Conservation (phyloP, 2,329 filamentous ascomycete genomes). For the Cytospora schulzeri region DNA sequence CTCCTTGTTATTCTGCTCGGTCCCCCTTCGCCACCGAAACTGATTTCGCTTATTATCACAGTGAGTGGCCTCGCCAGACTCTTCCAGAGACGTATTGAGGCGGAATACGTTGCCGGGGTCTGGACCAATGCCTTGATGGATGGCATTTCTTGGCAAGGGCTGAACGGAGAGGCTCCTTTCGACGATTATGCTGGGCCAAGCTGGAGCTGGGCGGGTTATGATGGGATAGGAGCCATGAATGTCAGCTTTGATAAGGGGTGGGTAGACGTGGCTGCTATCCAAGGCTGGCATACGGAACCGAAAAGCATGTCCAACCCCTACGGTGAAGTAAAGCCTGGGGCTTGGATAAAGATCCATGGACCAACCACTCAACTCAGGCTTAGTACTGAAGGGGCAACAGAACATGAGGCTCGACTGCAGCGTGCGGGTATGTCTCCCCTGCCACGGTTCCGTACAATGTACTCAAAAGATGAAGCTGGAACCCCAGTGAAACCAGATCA, state of each 20-base stretch:
- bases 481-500: neutral
- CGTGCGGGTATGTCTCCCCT: neutral
- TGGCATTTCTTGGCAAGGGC: slow-evolving; percentile 27
- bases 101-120: slow-evolving; percentile 28
- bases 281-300: slow-evolving; percentile 26
- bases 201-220: slow-evolving; percentile 31
- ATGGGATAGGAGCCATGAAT: slow-evolving; percentile 10
- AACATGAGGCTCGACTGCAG: slow-evolving; percentile 1
- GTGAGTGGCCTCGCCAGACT: slow-evolving; percentile 28
- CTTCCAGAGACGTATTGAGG: slow-evolving; percentile 15
- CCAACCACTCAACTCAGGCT: slow-evolving; percentile 22
- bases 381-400: neutral
- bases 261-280: slow-evolving; percentile 16
- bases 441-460: slow-evolving; percentile 4
- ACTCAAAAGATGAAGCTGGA: slow-evolving; percentile 3
- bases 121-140: slow-evolving; percentile 27
- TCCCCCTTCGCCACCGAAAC: neutral
- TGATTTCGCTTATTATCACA: neutral
- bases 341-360: slow-evolving; percentile 28
- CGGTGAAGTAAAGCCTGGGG: slow-evolving; percentile 25
- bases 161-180: slow-evolving; percentile 6
- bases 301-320: slow-evolving; percentile 26
- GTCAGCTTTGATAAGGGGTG: neutral
- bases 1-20: no score
- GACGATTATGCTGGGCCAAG: slow-evolving; percentile 28